Percentiles rank a stretch among this genome's conserved stretches.
Evolutionary conservation across 345 rosid genomes (phyloP).

Genomic region (Aethionema arabicum): DNA sequence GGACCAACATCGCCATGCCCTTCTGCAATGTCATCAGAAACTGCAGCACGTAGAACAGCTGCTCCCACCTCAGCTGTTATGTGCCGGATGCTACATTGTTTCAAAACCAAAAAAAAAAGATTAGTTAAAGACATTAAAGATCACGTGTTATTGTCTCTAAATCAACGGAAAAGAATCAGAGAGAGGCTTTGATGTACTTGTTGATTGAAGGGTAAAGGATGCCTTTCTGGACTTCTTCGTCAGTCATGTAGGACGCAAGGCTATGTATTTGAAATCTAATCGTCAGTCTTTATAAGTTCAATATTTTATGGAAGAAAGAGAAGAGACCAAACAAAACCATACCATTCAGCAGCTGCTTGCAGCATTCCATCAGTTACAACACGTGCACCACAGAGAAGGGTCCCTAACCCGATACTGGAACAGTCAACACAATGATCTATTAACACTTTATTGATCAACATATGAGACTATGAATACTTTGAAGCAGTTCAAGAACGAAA

Average conservation of each 20-base stretch:
- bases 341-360: slow-evolving; percentile 95
- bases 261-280: slow-evolving; percentile 46
- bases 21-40: slow-evolving; percentile 76
- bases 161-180: slow-evolving; percentile 16
- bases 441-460: slow-evolving; percentile 1
- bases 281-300: neutral
- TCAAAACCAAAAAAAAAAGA: neutral
- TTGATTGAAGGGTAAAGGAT: slow-evolving; percentile 82
- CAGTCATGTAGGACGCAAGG: slow-evolving; percentile 94
- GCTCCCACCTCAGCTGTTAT: slow-evolving; percentile 94
- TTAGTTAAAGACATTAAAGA: neutral
- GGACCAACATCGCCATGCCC: slow-evolving; percentile 75
- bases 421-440: slow-evolving; percentile 4
- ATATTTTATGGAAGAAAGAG: neutral
- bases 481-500: slow-evolving; percentile 26
- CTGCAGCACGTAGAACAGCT: slow-evolving; percentile 85
- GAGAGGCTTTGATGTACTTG: slow-evolving; percentile 44
- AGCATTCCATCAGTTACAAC: slow-evolving; percentile 82
- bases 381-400: slow-evolving; percentile 81
- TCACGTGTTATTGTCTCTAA: no score
- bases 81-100: slow-evolving; percentile 75
- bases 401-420: slow-evolving; percentile 87
- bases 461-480: neutral
- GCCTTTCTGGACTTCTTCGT: slow-evolving; percentile 75
- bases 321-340: slow-evolving; percentile 9